phyloP scores from a whole-genome alignment of 306 rosid species.

The Calophaca sinica region DNA sequence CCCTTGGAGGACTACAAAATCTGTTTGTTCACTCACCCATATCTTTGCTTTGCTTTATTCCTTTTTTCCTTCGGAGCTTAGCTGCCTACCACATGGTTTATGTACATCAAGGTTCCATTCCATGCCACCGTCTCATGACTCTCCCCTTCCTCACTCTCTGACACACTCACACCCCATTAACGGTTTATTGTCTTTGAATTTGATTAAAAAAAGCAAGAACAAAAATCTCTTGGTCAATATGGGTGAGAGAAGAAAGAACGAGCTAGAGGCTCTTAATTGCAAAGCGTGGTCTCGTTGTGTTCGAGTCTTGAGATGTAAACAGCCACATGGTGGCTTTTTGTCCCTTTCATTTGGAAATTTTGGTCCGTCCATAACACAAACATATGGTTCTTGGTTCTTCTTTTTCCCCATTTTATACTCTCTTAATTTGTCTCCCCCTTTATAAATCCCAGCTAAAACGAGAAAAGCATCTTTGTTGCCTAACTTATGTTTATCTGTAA shows the following conservation, averaged over 20 bases:
- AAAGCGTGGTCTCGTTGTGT: conserved; percentile 57
- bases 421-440: conserved; percentile 39
- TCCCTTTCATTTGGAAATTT: conserved; percentile 70
- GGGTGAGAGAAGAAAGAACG: conserved; percentile 24
- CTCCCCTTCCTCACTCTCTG: conserved; percentile 40
- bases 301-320: conserved; percentile 51
- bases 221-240: conserved; percentile 41
- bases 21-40: conserved; percentile 67
- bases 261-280: conserved; percentile 47
- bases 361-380: conserved; percentile 15
- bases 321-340: conserved; percentile 69
- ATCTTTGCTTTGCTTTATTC: conserved; percentile 57
- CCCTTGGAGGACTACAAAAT: conserved; percentile 98
- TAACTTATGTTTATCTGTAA: background rate
- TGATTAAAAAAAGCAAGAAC: background rate
- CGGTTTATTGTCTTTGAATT: conserved; percentile 48
- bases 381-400: background rate
- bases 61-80: conserved; percentile 47
- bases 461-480: conserved; percentile 23
- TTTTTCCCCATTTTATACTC: conserved; percentile 25
- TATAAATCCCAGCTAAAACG: conserved; percentile 4
- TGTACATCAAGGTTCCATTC: conserved; percentile 45
- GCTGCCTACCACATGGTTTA: conserved; percentile 85
- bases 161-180: conserved; percentile 56
- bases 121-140: conserved; percentile 33